A percentile compares a stretch with the other conserved stretches of the same genome.
Evolutionary conservation across 2,329 filamentous ascomycete genomes (phyloP).

Genomic region (Alternaria sp.): DNA sequence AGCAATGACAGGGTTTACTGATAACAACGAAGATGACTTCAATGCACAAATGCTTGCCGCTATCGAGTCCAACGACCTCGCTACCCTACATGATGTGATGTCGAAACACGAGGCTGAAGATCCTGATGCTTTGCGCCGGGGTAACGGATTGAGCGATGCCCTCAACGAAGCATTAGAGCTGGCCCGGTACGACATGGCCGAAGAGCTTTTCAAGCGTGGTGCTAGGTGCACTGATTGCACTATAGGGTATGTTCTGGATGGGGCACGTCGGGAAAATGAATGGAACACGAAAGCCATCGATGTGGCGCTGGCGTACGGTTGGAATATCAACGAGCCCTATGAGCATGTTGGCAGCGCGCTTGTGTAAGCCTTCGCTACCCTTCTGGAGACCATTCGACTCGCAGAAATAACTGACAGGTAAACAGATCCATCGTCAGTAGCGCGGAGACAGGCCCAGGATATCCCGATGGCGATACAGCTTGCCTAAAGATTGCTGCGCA

Average conservation of each 20-base stretch:
- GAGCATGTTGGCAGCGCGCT: background rate
- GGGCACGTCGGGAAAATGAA: background rate
- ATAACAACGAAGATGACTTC: background rate
- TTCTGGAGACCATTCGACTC: background rate
- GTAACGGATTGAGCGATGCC: background rate
- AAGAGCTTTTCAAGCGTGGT: background rate
- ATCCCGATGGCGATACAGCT: background rate
- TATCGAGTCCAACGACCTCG: background rate
- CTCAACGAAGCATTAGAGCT: background rate
- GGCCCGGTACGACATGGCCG: background rate
- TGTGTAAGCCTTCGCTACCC: background rate
- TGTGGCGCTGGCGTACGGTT: background rate
- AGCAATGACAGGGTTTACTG: background rate
- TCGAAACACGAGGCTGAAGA: background rate
- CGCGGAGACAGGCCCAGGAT: background rate
- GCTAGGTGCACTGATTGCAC: background rate
- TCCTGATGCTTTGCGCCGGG: background rate
- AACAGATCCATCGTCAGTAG: background rate
- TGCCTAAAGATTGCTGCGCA: background rate
- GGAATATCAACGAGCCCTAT: background rate
- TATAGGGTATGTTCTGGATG: background rate
- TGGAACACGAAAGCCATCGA: background rate
- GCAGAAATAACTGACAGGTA: background rate
- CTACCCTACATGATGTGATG: background rate
- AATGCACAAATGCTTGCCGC: background rate